Conservation (phyloP, 345 rosid species). For the Noccaea bulbosa region DNA sequence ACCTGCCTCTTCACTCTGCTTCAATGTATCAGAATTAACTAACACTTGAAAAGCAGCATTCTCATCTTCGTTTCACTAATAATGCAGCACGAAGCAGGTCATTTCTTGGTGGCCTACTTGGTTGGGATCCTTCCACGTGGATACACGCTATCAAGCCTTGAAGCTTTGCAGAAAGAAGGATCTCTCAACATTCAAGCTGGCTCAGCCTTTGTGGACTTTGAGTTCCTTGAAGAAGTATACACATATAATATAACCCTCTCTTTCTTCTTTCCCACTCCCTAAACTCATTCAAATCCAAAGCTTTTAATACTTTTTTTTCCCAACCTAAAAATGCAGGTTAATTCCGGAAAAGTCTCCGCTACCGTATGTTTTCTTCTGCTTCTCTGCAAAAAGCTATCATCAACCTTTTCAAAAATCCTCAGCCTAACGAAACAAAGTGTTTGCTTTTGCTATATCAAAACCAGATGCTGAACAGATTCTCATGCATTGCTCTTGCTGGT, state of each 20-base stretch:
- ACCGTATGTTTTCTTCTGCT: conserved; percentile 52
- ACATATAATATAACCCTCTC: conserved; percentile 25
- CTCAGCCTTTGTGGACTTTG: conserved; percentile 85
- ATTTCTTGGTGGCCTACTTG: conserved; percentile 88
- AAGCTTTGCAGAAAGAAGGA: conserved; percentile 86
- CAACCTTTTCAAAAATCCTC: background rate
- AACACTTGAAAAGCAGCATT: background rate
- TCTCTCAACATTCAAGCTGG: conserved; percentile 95
- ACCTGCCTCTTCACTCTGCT: background rate
- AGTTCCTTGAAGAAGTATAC: conserved; percentile 84
- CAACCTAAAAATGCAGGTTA: conserved; percentile 54
- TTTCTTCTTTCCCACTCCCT: conserved; percentile 2
- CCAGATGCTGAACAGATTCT: conserved; percentile 86
- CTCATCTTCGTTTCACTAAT: background rate
- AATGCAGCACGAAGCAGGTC: conserved; percentile 97
- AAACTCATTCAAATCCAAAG: conserved; percentile 27
- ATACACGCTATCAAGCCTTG: conserved; percentile 74
- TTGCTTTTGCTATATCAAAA: conserved; percentile 11
- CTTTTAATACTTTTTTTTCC: conserved; percentile 30
- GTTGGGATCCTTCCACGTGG: conserved; percentile 81
- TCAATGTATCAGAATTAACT: background rate
- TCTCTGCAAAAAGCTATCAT: background rate
- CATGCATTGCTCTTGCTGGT: conserved; percentile 89
- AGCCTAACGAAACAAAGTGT: background rate
- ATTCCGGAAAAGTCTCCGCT: conserved; percentile 76